phyloP scores from a whole-genome alignment of 192 early-diverging fungal genomes.

The Coemansia asiatica region DNA sequence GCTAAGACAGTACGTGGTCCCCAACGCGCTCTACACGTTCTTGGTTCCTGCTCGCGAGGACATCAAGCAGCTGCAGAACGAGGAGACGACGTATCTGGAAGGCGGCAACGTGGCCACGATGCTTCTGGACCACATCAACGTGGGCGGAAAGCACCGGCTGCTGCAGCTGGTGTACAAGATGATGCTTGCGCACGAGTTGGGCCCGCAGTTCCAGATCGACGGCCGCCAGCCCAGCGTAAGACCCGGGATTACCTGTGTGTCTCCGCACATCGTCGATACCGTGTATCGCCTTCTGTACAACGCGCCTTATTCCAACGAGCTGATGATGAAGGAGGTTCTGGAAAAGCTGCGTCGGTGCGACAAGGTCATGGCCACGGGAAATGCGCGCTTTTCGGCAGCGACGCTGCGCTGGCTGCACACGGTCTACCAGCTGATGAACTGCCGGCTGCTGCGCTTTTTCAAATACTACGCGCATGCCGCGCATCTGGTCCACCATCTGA shows the following conservation, averaged over 20 bases:
- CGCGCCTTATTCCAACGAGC: constrained; percentile 72
- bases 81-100: constrained; percentile 57
- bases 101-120: constrained; percentile 67
- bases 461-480: constrained; percentile 69
- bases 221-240: constrained; percentile 48
- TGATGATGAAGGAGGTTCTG: constrained; percentile 71
- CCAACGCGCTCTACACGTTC: constrained; percentile 48
- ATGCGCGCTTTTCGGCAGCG: constrained; percentile 48
- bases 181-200: constrained; percentile 67
- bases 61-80: constrained; percentile 32
- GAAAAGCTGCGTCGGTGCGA: constrained; percentile 71
- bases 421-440: constrained; percentile 71
- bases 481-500: constrained; percentile 67
- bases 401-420: constrained; percentile 71
- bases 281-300: constrained; percentile 74
- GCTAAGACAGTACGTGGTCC: constrained; percentile 45
- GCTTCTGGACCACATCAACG: constrained; percentile 69
- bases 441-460: constrained; percentile 69
- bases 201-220: constrained; percentile 60
- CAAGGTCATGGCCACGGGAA: constrained; percentile 57
- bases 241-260: constrained; percentile 61
- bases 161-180: constrained; percentile 70
- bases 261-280: constrained; percentile 73
- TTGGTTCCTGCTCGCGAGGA: constrained; percentile 45
- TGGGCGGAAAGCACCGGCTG: constrained; percentile 66